Evolutionary conservation across 2,329 filamentous ascomycete genomes (phyloP).

Genomic region (Gremmenia infestans): DNA sequence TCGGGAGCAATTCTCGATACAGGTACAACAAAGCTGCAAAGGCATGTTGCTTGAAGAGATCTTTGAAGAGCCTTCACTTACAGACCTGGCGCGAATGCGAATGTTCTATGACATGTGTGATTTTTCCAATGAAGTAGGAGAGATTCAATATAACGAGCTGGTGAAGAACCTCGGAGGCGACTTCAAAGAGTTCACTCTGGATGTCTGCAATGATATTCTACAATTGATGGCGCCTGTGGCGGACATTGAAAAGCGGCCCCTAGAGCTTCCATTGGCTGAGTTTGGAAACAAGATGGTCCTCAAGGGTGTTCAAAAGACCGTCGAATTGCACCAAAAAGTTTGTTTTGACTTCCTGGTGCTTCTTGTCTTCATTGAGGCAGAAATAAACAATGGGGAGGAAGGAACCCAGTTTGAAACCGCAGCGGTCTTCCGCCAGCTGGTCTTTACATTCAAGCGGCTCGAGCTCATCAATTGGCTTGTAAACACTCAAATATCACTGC

Average conservation of each 20-base stretch:
- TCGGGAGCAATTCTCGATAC: slow-evolving; percentile 63
- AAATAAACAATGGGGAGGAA: slow-evolving; percentile 69
- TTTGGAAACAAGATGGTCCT: slow-evolving; percentile 74
- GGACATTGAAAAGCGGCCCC: slow-evolving; percentile 27
- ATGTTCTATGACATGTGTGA: slow-evolving; percentile 73
- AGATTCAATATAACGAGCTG: slow-evolving; percentile 73
- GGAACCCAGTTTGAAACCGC: slow-evolving; percentile 63
- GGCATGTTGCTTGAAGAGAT: slow-evolving; percentile 67
- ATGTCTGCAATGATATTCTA: slow-evolving; percentile 50
- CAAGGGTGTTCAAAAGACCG: slow-evolving; percentile 72
- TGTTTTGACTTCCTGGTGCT: slow-evolving; percentile 80
- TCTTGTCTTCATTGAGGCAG: slow-evolving; percentile 79
- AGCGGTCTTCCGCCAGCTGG: slow-evolving; percentile 64
- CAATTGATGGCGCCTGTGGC: slow-evolving; percentile 40
- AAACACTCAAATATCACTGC: slow-evolving; percentile 51
- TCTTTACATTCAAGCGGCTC: slow-evolving; percentile 66
- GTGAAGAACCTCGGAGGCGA: slow-evolving; percentile 62
- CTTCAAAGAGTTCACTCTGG: slow-evolving; percentile 52
- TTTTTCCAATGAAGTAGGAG: slow-evolving; percentile 73
- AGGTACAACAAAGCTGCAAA: slow-evolving; percentile 62
- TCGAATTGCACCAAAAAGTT: slow-evolving; percentile 66
- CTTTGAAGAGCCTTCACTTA: slow-evolving; percentile 65
- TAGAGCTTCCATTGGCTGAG: slow-evolving; percentile 53
- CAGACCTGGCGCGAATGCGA: slow-evolving; percentile 69
- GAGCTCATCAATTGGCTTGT: slow-evolving; percentile 70